phyloP scores from a whole-genome alignment of 495 filamentous ascomycete genomes.

The Aspergillus olivimuriae region DNA sequence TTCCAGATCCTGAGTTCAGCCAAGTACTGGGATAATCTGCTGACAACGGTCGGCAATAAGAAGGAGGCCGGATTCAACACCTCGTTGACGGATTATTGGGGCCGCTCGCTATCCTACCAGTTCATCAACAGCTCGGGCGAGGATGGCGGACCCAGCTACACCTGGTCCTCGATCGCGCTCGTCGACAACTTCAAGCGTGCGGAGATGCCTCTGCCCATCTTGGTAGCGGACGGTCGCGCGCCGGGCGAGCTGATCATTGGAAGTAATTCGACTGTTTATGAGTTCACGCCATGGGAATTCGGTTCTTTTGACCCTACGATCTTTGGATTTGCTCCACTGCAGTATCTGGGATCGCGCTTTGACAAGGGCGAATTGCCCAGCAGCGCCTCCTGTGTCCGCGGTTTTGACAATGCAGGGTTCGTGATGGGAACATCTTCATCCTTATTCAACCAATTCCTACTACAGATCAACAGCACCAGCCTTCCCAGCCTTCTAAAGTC shows the following conservation, averaged over 20 bases:
- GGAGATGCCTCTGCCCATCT: slow-evolving; percentile 68
- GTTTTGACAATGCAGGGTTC: slow-evolving; percentile 82
- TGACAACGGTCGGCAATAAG: slow-evolving; percentile 57
- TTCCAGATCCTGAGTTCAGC: slow-evolving; percentile 42
- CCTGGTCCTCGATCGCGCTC: slow-evolving; percentile 78
- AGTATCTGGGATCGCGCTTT: slow-evolving; percentile 76
- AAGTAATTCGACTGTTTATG: slow-evolving; percentile 70
- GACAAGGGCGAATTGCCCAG: slow-evolving; percentile 51
- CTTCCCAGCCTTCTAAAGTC: slow-evolving; percentile 47
- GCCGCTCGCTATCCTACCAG: slow-evolving; percentile 71
- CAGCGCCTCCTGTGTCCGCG: slow-evolving; percentile 59
- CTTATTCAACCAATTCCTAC: slow-evolving; percentile 72
- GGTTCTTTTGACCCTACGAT: slow-evolving; percentile 77
- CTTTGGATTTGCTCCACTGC: slow-evolving; percentile 68
- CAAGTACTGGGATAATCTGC: slow-evolving; percentile 62
- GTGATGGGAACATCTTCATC: slow-evolving; percentile 81
- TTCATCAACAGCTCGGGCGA: slow-evolving; percentile 62
- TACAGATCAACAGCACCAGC: slow-evolving; percentile 44
- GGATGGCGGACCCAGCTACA: slow-evolving; percentile 65
- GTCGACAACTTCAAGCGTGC: slow-evolving; percentile 57
- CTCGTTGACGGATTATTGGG: slow-evolving; percentile 80
- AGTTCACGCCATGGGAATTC: slow-evolving; percentile 83
- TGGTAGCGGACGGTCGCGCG: slow-evolving; percentile 66
- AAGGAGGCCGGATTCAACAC: slow-evolving; percentile 61
- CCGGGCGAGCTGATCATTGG: slow-evolving; percentile 60